phyloP scores from a whole-genome alignment of 306 rosid genomes.

The Cercis canadensis region DNA sequence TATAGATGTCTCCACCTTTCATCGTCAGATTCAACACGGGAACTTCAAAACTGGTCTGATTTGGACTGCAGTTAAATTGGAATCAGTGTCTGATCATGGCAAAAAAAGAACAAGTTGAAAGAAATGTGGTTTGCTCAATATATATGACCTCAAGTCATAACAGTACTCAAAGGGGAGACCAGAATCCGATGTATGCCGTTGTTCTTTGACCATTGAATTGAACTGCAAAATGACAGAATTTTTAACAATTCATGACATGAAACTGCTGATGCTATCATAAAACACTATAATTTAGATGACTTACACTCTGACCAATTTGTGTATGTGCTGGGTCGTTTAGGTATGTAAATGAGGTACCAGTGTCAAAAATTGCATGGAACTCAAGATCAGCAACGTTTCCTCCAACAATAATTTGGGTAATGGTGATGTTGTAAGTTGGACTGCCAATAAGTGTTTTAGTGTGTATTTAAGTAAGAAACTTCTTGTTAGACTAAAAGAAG shows the following conservation, averaged over 20 bases:
- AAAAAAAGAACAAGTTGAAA: constrained; percentile 12
- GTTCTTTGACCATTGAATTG: constrained; percentile 42
- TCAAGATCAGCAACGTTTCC: constrained; percentile 46
- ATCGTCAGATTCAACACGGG: constrained; percentile 68
- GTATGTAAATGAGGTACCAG: constrained; percentile 90
- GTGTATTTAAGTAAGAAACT: constrained; percentile 13
- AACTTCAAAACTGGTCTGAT: constrained; percentile 21
- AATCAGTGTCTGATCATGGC: constrained; percentile 31
- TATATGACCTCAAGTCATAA: constrained; percentile 61
- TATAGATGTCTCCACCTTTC: constrained; percentile 71
- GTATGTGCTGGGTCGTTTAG: constrained; percentile 78
- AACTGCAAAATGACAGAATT: constrained; percentile 59
- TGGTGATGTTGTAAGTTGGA: constrained; percentile 68
- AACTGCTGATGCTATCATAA: constrained; percentile 24
- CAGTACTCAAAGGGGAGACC: constrained; percentile 80
- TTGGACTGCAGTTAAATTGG: constrained; percentile 50
- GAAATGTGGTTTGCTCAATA: constrained; percentile 10
- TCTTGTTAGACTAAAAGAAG: constrained; percentile 27
- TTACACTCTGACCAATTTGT: constrained; percentile 61
- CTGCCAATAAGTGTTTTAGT: constrained; percentile 51
- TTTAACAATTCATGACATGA: constrained; percentile 19
- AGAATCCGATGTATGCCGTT: constrained; percentile 34
- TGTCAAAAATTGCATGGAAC: constrained; percentile 76
- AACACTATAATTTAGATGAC: constrained; percentile 33
- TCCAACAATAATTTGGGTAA: constrained; percentile 69